A percentile compares a stretch with the other conserved stretches of the same genome.
phyloP scores from a whole-genome alignment of 345 rosid genomes.

The Trapa incisa region DNA sequence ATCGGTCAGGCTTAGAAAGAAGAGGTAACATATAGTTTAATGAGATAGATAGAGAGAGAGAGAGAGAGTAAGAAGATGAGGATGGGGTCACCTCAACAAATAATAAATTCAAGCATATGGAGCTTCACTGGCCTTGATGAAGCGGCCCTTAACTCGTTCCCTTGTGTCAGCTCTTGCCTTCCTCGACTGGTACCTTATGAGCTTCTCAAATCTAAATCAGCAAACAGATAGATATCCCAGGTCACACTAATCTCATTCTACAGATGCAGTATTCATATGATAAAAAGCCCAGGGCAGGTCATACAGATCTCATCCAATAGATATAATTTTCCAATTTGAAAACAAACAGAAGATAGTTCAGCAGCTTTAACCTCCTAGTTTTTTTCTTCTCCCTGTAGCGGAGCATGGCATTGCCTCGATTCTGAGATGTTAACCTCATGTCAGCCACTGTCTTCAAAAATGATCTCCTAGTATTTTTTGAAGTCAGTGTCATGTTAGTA shows the following conservation, averaged over 20 bases:
- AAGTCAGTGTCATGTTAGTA: not conserved
- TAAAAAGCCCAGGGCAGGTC: too few species aligned
- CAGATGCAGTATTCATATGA: too few species aligned
- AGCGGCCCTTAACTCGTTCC: conserved; percentile 26
- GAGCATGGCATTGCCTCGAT: not conserved
- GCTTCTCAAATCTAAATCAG: conserved; percentile 18
- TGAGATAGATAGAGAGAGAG: too few species aligned
- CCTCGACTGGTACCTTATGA: conserved; percentile 25
- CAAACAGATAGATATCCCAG: not conserved
- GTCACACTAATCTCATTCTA: too few species aligned
- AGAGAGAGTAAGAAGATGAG: not conserved
- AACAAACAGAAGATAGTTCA: not conserved
- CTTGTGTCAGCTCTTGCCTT: conserved; percentile 29
- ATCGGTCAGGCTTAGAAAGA: too few species aligned
- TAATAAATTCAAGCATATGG: not conserved
- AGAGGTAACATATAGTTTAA: too few species aligned
- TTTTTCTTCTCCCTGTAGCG: conserved; percentile 24
- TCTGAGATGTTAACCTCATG: not conserved
- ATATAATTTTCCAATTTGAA: not conserved
- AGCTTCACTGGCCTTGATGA: conserved; percentile 2
- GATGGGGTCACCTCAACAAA: not conserved
- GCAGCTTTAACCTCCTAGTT: conserved; percentile 12
- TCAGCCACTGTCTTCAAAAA: not conserved
- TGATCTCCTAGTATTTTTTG: not conserved
- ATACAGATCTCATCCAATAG: not conserved